A percentile compares a stretch with the other conserved stretches of the same genome.
These are phyloP conservation scores for Lenzites betulinus DNA, from an alignment of 768 basidiomycete species.

Conservation along the genomic window DNA sequence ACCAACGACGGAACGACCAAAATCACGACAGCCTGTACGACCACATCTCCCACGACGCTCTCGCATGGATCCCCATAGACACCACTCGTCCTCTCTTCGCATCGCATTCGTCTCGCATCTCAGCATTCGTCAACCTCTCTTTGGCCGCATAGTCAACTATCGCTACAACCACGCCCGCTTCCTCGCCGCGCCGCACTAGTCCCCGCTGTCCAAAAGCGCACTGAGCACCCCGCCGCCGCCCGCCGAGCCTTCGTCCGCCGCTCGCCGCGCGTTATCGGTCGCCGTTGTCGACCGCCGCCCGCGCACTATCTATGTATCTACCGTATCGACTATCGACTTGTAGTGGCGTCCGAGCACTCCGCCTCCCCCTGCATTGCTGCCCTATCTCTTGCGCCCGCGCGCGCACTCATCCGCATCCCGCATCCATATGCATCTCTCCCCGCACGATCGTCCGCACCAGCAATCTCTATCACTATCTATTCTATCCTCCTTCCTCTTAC, in stretches of 20 bases:
- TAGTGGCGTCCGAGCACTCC: slow-evolving; percentile 10
- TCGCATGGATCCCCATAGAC: slow-evolving; percentile 14
- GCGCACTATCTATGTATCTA: slow-evolving; percentile 22
- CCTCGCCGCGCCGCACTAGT: neutral
- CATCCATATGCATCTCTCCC: slow-evolving; percentile 14
- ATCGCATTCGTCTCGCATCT: slow-evolving; percentile 20
- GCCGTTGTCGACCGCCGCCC: neutral
- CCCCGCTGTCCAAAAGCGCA: slow-evolving; percentile 14
- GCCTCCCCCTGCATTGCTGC: slow-evolving; percentile 11
- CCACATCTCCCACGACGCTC: neutral
- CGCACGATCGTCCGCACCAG: slow-evolving; percentile 13
- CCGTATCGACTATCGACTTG: slow-evolving; percentile 16
- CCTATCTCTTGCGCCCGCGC: slow-evolving; percentile 7
- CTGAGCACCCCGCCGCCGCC: neutral
- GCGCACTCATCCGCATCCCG: neutral
- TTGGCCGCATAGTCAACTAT: slow-evolving; percentile 18
- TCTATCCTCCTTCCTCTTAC: slow-evolving; percentile 2
- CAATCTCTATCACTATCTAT: slow-evolving; percentile 21
- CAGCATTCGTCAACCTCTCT: slow-evolving; percentile 8
- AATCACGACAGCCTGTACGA: slow-evolving; percentile 22
- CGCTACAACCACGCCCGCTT: neutral
- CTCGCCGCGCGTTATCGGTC: neutral
- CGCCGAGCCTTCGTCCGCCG: neutral
- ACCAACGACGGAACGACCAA: slow-evolving; percentile 20
- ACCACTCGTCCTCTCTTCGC: slow-evolving; percentile 12